These are phyloP conservation scores for Thuidium tamariscinum DNA, from an alignment of 225 moss, liverwort and hornwort genomes.

Conservation along the genomic window DNA sequence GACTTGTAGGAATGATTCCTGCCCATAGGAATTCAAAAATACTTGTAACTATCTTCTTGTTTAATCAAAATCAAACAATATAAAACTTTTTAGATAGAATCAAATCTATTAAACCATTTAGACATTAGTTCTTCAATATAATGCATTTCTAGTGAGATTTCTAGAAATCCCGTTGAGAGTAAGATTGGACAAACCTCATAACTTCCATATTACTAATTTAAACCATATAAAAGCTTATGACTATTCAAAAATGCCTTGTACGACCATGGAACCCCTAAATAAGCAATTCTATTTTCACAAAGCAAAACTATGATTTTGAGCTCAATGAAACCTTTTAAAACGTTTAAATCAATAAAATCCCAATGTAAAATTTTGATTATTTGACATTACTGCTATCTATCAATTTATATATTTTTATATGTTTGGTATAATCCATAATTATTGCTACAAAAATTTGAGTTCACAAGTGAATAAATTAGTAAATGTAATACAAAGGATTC, in stretches of 20 bases:
- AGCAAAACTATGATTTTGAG: not conserved
- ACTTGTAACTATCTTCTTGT: not conserved
- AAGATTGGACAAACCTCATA: not conserved
- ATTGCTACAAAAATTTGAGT: not conserved
- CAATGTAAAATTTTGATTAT: not conserved
- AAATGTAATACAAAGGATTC: rapidly evolving
- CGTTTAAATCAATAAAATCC: not conserved
- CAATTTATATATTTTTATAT: not conserved
- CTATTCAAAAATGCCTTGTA: rapidly evolving
- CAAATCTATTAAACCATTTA: not conserved
- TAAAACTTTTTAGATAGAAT: not conserved
- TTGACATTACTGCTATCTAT: not conserved
- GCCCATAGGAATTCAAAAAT: not conserved
- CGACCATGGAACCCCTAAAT: not conserved
- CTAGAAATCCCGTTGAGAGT: no score
- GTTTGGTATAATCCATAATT: not conserved
- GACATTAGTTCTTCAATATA: not conserved
- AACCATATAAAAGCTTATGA: rapidly evolving
- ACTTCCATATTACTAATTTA: not conserved
- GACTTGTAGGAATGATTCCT: not conserved
- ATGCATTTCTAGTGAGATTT: rapidly evolving
- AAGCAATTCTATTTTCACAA: not conserved
- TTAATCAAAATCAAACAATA: no score
- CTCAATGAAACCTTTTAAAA: not conserved
- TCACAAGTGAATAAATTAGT: no score